Evolutionary conservation across 352 stramenopile species (phyloP).

Genomic region (Achlya hypogyna): DNA sequence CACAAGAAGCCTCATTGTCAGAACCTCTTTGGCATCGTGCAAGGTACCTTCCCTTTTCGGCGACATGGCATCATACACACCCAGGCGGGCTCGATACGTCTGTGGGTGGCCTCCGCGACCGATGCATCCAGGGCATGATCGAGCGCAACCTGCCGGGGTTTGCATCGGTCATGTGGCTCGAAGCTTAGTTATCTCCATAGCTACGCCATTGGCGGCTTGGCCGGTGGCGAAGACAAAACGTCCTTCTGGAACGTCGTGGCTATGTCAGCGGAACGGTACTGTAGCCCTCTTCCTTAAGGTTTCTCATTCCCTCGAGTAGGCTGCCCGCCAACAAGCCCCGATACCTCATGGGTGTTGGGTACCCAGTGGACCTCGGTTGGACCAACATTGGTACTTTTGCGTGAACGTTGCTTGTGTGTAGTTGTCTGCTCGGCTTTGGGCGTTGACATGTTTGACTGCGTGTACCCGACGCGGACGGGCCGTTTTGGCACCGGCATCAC

Average conservation of each 20-base stretch:
- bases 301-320: constrained; percentile 1
- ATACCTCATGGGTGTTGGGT: constrained; percentile 98
- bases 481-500: constrained; percentile 93
- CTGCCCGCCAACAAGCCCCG: constrained; percentile 91
- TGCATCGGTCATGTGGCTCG: background rate
- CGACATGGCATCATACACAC: background rate
- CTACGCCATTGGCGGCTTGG: constrained; percentile 95
- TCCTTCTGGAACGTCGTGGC: constrained; percentile 94
- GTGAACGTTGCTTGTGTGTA: background rate
- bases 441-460: constrained; percentile 97
- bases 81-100: constrained; percentile 84
- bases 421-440: constrained; percentile 94
- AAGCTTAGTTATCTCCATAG: background rate
- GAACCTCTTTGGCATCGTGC: constrained; percentile 96
- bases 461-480: constrained; percentile 94
- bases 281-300: background rate
- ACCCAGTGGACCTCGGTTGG: constrained; percentile 88
- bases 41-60: constrained; percentile 33
- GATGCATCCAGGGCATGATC: constrained; percentile 86
- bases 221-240: constrained; percentile 88
- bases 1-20: constrained; percentile 81
- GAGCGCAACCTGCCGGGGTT: constrained; percentile 60
- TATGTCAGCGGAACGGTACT: constrained; percentile 33
- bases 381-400: background rate
- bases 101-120: constrained; percentile 86